Evolutionary conservation across 441 rosid genomes (phyloP).

Genomic region (Euphorbia corollata): DNA sequence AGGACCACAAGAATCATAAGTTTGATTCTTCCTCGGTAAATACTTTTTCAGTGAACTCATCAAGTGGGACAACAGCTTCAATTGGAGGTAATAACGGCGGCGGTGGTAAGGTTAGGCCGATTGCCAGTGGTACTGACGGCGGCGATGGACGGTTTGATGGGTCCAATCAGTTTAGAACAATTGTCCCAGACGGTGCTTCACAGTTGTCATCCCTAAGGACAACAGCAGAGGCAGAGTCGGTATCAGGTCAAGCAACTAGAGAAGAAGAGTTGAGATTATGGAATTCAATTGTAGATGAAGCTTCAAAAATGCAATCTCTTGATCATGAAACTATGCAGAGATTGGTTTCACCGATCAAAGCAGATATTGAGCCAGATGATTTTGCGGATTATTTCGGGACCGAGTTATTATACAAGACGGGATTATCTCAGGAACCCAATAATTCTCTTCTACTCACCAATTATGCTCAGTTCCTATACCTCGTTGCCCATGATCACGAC

Average conservation of each 20-base stretch:
- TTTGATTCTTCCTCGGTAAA: constrained; percentile 34
- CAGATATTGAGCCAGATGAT: constrained; percentile 45
- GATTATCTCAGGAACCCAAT: constrained; percentile 48
- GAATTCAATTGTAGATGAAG: constrained; percentile 66
- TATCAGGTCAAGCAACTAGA: constrained; percentile 30
- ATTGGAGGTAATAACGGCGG: constrained; percentile 50
- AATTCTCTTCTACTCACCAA: constrained; percentile 67
- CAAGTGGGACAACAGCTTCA: constrained; percentile 37
- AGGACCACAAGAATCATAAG: constrained; percentile 20
- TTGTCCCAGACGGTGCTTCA: constrained; percentile 46
- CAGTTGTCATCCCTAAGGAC: constrained; percentile 46
- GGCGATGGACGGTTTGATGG: constrained; percentile 52
- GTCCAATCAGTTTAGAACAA: constrained; percentile 34
- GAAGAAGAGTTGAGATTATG: constrained; percentile 52
- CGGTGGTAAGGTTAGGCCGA: constrained; percentile 56
- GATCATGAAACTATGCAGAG: constrained; percentile 48
- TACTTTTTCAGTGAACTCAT: constrained; percentile 40
- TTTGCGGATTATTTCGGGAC: constrained; percentile 50
- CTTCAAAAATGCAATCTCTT: constrained; percentile 40
- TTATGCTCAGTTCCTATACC: constrained; percentile 78
- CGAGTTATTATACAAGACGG: constrained; percentile 47
- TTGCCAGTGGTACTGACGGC: constrained; percentile 58
- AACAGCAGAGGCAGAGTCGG: constrained; percentile 32
- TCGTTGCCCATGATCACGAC: constrained; percentile 61
- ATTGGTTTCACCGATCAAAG: constrained; percentile 52